Evolutionary conservation across 371 early-diverging fungal species (phyloP), one percentile per base, ranked within the genome.

Genomic region (Mortierella sp.): DNA sequence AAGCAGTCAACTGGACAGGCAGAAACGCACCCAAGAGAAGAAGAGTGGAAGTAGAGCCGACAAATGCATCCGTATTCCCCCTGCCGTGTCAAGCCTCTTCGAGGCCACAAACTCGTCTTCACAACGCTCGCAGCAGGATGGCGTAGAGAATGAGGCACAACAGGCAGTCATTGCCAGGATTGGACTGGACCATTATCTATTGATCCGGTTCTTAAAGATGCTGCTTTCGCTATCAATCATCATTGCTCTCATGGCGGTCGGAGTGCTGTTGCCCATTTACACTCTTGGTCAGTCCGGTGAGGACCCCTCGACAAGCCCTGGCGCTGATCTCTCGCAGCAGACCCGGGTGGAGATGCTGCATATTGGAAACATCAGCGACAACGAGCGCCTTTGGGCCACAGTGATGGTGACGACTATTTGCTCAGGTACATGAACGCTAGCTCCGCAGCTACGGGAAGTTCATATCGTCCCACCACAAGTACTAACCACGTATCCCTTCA

Each of bases 181-280:
- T 23, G 69, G 69, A 1, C 37, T 69, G 26, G 69, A 69, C 39
- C 69, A 69, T 23, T 69, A 69, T 46, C 30, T 69, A 30, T 27
- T 69, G 46, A 50, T 69, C 24, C 61, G 69, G 46, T 69, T 69
- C 50, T 31, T 69, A 24, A 61, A 56, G 28, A 69, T 69, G 69
- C 56, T 69, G 32, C 21, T 60, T 24, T 14, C 46, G 4, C 30
- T 69, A 6, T 69, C 69, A 8, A 32, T 51, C 30, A 17, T 43
- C 19, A 50, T 60, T 6, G 69, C 50, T 0, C 3, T 55, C 12
- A 2, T 56, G 11, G 62, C 62, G 5, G 32, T 69, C 15, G 34
- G 37, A 19, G 46, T 37, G 24, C 52, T 69, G 9, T 28, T 61
- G 11, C 69, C 69, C 6, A 14, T 61, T 5, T 69, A 69, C 32